A percentile compares a stretch with the other conserved stretches of the same genome.
Conservation (phyloP, 2,329 filamentous ascomycete species). For the Ophiocordyceps camponoti-floridani region DNA sequence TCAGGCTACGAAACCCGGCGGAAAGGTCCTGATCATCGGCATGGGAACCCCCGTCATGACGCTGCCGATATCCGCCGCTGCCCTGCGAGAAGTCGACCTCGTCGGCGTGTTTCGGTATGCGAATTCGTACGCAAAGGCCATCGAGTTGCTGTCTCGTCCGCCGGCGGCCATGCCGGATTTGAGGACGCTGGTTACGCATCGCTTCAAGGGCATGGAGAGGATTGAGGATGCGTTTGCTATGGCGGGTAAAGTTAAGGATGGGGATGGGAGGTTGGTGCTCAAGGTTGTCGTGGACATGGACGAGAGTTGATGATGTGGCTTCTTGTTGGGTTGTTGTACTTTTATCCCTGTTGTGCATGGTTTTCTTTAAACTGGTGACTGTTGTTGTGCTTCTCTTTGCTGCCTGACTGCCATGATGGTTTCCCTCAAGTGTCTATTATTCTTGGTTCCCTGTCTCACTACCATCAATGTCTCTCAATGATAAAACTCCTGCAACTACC, state of each 20-base stretch:
- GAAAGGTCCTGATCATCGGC: constrained; percentile 51
- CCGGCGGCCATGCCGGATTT: constrained; percentile 42
- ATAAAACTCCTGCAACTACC: not conserved
- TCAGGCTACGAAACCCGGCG: constrained; percentile 44
- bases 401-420: not conserved
- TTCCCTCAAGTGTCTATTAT: too few species aligned
- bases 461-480: not conserved
- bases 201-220: constrained; percentile 42
- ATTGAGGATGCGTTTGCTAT: constrained; percentile 54
- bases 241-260: constrained; percentile 54
- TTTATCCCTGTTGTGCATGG: too few species aligned
- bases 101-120: constrained; percentile 55
- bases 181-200: constrained; percentile 51
- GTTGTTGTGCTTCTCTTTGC: not conserved
- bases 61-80: constrained; percentile 48
- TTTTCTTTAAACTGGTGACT: too few species aligned
- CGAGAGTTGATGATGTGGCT: not conserved
- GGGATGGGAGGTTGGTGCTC: constrained; percentile 49
- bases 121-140: constrained; percentile 49
- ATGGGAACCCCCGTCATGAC: constrained; percentile 58
- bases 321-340: not conserved
- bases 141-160: constrained; percentile 29
- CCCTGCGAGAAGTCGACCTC: constrained; percentile 54
- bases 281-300: constrained; percentile 49
- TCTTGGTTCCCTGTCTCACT: too few species aligned